Base-by-base conservation (phyloP, 192 early-diverging fungal genomes). In the Umbelopsis vinacea region DNA sequence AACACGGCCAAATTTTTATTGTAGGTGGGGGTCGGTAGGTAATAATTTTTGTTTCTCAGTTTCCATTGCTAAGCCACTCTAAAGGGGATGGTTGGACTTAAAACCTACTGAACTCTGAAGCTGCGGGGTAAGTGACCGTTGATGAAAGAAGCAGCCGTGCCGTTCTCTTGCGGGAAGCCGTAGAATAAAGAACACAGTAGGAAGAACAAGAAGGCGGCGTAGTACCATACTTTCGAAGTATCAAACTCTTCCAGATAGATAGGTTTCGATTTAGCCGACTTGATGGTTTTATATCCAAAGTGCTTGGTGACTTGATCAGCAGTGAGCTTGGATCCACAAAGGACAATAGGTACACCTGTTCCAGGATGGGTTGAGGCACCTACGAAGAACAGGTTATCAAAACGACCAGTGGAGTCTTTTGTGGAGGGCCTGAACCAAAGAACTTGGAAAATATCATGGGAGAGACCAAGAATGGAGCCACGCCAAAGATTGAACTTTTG, bases 331-430 rank as follows among this genome's bases (percentile, higher is more conserved):
- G 87, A 82, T 33, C 86, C 82, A 47, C 78, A 85, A 43, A 89
- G 47, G 3, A 89, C 85, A 46, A 89, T 84, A 35, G 87, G 87
- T 17, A 89, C 87, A 57, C 87, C 87, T 24, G 86, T 88, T 26
- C 87, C 87, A 33, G 87, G 87, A 70, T 89, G 86, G 3, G 87
- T 85, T 29, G 82, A 85, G 7, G 87, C 86, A 35, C 85, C 85
- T 53, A 89, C 87, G 71, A 89, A 89, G 69, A 88, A 89, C 38
- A 88, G 21, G 54, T 89, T 89, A 43, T 83, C 71, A 57, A 67
- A 81, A 6, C 80, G 72, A 14, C 70, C 76, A n/a, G 75, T 74
- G 22, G 74, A 81, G 71, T 89, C 84, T 40, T 81, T 68, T 43
- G 83, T 87, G 17, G 73, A 57, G 0, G 87, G 87, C 52, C 87